Percentiles rank a stretch among this genome's conserved stretches.
phyloP scores from a whole-genome alignment of 2,329 filamentous ascomycete genomes.

The Trichoderma cornu-damae region DNA sequence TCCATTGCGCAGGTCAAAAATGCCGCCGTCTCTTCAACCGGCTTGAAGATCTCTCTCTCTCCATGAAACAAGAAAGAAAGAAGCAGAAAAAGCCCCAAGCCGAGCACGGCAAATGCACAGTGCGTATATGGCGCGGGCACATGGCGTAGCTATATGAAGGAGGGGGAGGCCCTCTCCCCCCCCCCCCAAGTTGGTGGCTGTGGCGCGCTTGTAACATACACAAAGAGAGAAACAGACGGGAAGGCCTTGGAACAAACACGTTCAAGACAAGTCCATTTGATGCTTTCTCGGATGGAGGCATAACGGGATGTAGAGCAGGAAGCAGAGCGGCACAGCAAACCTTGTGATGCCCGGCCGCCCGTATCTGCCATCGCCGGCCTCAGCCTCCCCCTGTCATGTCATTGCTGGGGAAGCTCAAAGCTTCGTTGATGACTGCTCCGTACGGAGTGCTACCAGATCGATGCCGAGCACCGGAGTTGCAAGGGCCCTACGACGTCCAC shows the following conservation, averaged over 20 bases:
- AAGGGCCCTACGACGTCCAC: not conserved
- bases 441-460: slow-evolving; percentile 15
- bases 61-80: too few relatives aligned
- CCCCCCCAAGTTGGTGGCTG: slow-evolving; percentile 7
- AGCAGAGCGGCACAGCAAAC: not conserved
- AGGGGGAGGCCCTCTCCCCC: slow-evolving; percentile 17
- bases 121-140: slow-evolving; percentile 17
- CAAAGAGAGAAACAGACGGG: not conserved
- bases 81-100: too few relatives aligned
- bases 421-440: too few relatives aligned
- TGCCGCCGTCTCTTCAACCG: too few relatives aligned
- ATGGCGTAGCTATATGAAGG: slow-evolving; percentile 17
- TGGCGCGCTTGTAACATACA: too few relatives aligned
- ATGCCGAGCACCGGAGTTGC: not conserved
- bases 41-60: not conserved
- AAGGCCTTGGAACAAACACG: not conserved
- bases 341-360: not conserved
- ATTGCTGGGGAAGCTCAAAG: slow-evolving; percentile 6
- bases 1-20: not conserved
- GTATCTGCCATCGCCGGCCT: not conserved
- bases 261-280: too few relatives aligned
- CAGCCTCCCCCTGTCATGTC: slow-evolving; percentile 6
- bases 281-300: not conserved
- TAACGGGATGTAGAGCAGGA: too few relatives aligned
- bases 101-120: slow-evolving; percentile 4